These are phyloP conservation scores for Kuraishia molischiana DNA, from an alignment of 805 yeast genomes.

Conservation along the genomic window DNA sequence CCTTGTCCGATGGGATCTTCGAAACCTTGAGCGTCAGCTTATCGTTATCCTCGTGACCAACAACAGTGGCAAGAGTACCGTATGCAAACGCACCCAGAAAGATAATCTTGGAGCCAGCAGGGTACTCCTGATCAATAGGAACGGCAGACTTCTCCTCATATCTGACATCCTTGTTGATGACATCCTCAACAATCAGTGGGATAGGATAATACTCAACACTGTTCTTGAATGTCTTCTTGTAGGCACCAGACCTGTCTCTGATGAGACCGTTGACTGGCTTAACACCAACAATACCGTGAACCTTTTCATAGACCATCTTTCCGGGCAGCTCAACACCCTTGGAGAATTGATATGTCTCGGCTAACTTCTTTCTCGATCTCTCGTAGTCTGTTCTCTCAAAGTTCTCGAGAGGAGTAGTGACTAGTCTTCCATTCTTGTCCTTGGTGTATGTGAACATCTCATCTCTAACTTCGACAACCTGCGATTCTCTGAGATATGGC, in stretches of 20 bases:
- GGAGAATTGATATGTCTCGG: slow-evolving; percentile 31
- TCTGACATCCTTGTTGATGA: slow-evolving; percentile 66
- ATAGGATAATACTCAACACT: slow-evolving; percentile 56
- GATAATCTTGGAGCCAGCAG: slow-evolving; percentile 58
- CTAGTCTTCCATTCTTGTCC: slow-evolving; percentile 7
- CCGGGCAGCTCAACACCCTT: slow-evolving; percentile 55
- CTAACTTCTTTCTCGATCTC: slow-evolving; percentile 27
- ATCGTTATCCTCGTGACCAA: slow-evolving; percentile 36
- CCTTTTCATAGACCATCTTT: slow-evolving; percentile 7
- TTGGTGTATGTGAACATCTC: slow-evolving; percentile 21
- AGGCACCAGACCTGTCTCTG: slow-evolving; percentile 65
- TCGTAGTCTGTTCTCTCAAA: slow-evolving; percentile 39
- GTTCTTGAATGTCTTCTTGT: slow-evolving; percentile 56
- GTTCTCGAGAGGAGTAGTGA: slow-evolving; percentile 29
- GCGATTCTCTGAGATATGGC: slow-evolving; percentile 87
- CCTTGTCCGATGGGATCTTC: slow-evolving; percentile 34
- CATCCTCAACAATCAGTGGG: slow-evolving; percentile 69
- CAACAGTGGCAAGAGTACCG: slow-evolving; percentile 67
- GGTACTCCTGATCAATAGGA: slow-evolving; percentile 78
- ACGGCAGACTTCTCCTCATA: slow-evolving; percentile 61
- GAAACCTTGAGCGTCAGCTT: slow-evolving; percentile 43
- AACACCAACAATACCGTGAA: slow-evolving; percentile 59
- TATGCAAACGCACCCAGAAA: slow-evolving; percentile 82
- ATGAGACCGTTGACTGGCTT: slow-evolving; percentile 68
- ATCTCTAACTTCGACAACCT: slow-evolving; percentile 54